These are phyloP conservation scores for Guadua angustifolia DNA, from an alignment of 176 grass and related monocot species.

Conservation along the genomic window DNA sequence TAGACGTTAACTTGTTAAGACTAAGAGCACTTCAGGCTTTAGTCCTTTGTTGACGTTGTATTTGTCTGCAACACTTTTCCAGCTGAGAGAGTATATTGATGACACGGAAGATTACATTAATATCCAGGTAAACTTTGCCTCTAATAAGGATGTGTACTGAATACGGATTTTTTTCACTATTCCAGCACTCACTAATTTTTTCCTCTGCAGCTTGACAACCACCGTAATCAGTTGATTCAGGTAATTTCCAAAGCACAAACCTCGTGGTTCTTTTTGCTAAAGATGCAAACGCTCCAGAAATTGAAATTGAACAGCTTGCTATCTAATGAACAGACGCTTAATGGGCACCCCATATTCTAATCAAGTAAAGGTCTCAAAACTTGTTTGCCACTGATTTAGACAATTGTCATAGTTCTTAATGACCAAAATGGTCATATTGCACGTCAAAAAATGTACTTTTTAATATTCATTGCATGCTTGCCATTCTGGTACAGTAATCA, in stretches of 20 bases:
- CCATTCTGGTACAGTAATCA: not conserved
- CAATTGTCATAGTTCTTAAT: not conserved
- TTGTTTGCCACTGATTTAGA: not conserved
- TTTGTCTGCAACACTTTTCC: conserved; percentile 53
- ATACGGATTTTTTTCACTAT: not conserved
- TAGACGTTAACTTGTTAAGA: not conserved
- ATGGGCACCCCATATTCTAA: not conserved
- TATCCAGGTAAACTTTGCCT: conserved; percentile 74
- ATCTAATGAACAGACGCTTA: not conserved
- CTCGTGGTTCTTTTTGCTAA: conserved; percentile 10
- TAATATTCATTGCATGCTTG: not conserved
- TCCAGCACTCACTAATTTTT: conserved; percentile 35
- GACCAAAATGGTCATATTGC: not conserved
- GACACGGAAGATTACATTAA: conserved; percentile 99
- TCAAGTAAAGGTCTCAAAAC: not conserved
- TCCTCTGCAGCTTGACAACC: conserved; percentile 82
- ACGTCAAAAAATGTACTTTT: not conserved
- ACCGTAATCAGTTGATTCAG: conserved; percentile 99
- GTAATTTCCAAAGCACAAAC: conserved; percentile 41
- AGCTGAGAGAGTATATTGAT: conserved; percentile 98
- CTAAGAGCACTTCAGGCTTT: conserved; percentile 14
- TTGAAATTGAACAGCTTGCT: conserved; percentile 9
- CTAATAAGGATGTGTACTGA: not conserved
- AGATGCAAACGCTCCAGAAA: conserved; percentile 15
- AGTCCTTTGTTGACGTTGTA: conserved; percentile 28